These are phyloP conservation scores for Fusarium secorum DNA, from an alignment of 2,329 filamentous ascomycete genomes.

Conservation along the genomic window DNA sequence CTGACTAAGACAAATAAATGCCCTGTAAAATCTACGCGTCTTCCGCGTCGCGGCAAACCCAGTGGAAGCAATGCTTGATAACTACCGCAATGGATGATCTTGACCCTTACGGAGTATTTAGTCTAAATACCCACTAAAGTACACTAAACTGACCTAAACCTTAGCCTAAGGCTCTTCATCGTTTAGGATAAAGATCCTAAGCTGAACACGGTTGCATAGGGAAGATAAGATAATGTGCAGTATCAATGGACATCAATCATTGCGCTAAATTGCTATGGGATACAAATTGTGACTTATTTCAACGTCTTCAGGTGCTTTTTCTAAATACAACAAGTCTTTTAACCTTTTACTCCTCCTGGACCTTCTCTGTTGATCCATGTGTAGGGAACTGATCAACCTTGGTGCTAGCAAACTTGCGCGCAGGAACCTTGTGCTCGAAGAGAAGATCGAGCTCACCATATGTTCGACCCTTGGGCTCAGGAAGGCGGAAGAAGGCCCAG, in stretches of 20 bases:
- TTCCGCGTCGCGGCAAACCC: background rate
- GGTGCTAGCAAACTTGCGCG: slow-evolving; percentile 51
- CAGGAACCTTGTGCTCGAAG: slow-evolving; percentile 56
- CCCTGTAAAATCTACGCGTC: background rate
- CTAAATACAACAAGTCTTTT: background rate
- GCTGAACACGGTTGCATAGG: background rate
- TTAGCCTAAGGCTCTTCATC: background rate
- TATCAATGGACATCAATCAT: background rate
- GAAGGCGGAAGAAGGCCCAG: slow-evolving; percentile 63
- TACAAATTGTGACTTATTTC: background rate
- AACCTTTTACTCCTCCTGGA: background rate
- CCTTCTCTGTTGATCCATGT: slow-evolving; percentile 1
- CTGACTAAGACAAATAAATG: background rate
- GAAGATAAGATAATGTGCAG: background rate
- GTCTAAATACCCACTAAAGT: background rate
- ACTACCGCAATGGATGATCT: background rate
- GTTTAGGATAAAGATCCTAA: background rate
- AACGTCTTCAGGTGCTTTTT: background rate
- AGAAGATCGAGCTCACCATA: slow-evolving; percentile 64
- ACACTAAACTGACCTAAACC: background rate
- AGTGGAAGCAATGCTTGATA: background rate
- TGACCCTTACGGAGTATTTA: no score
- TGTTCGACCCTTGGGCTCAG: slow-evolving; percentile 62
- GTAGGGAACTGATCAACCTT: slow-evolving; percentile 37
- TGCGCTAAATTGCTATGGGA: background rate